Evolutionary conservation across 2,329 filamentous ascomycete genomes (phyloP), one percentile per base, ranked within the genome.

Genomic region (Colletotrichum sp.): DNA sequence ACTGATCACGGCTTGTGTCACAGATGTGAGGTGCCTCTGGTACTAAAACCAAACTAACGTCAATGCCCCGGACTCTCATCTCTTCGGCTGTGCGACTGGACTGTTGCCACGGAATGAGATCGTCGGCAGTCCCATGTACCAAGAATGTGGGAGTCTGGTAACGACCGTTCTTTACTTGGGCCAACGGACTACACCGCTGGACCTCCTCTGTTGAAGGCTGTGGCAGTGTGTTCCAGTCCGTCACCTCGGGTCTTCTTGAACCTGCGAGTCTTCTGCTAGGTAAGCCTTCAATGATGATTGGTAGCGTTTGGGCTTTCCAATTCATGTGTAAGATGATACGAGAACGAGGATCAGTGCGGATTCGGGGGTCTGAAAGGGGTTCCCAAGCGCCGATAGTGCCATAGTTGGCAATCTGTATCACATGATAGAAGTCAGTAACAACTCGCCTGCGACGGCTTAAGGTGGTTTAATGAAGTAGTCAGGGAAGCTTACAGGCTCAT

Each of bases 281-380:
- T 13, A 84, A 67, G 3, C 83, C 84, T 18, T 79, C 64, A n/a
- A 86, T 69, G 2, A 88, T 75, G 2, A 87, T 78, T 1, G 82
- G 85, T 0, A 89, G 78, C 0, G 81, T 82, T 57, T 84, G 83
- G 0, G 80, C 86, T 26, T 82, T 79, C 85, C 85, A 87, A 77
- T 87, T 87, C 80, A 88, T 87, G 73, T 87, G 82, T 1, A 88
- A 79, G 2, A 82, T 78, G 12, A 88, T 81, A 6, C 85, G 82
- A 18, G 75, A 81, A 16, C 87, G 85, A 0, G 83, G 78, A 72
- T 88, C 86, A 1, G 55, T 77, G 59, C 67, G 69, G 5, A 69
- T 71, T 9, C 63, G 66, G 5, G 73, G 21, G 77, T 69, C 71
- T 1, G 67, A 75, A 9, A 75, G 49, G 10, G 72, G 72, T 3